These are phyloP conservation scores for Raffaelea arxii DNA, from an alignment of 2,329 filamentous ascomycete genomes.

Conservation along the genomic window DNA sequence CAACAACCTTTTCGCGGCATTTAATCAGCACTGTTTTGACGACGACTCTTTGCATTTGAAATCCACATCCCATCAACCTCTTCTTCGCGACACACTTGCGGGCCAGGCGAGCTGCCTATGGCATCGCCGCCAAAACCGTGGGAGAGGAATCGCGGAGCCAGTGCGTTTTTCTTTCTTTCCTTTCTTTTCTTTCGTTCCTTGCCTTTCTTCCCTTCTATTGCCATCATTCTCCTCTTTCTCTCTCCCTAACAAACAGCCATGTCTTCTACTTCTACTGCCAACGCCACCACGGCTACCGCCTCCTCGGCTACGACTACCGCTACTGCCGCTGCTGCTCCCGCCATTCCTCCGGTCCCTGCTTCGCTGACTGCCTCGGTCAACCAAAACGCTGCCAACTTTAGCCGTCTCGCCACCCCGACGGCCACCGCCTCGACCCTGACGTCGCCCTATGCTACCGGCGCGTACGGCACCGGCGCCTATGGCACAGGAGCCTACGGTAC, in stretches of 20 bases:
- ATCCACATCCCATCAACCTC: no score
- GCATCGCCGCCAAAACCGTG: conserved; percentile 93
- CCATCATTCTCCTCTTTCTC: not conserved
- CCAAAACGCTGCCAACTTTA: conserved; percentile 79
- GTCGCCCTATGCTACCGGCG: conserved; percentile 13
- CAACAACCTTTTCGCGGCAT: no score
- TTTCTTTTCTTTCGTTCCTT: no score
- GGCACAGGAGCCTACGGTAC: conserved; percentile 36
- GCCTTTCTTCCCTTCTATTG: not conserved
- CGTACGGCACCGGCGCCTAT: conserved; percentile 24
- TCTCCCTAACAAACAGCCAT: conserved; percentile 26
- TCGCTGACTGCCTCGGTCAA: conserved; percentile 73
- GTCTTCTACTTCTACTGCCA: conserved; percentile 27
- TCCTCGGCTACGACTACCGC: conserved; percentile 32
- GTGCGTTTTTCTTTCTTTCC: not conserved
- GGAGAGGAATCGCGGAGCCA: conserved; percentile 63
- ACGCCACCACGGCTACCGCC: conserved; percentile 28
- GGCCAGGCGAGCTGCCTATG: conserved; percentile 32
- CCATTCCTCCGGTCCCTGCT: conserved; percentile 71
- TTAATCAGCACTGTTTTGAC: no score
- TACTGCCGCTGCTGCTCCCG: conserved; percentile 45
- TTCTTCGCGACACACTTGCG: not conserved
- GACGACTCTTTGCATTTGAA: no score
- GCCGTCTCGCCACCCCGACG: conserved; percentile 31
- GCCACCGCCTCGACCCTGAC: conserved; percentile 22